Conservation (phyloP, 2,329 filamentous ascomycete species). For the Bipolaris gigantea region DNA sequence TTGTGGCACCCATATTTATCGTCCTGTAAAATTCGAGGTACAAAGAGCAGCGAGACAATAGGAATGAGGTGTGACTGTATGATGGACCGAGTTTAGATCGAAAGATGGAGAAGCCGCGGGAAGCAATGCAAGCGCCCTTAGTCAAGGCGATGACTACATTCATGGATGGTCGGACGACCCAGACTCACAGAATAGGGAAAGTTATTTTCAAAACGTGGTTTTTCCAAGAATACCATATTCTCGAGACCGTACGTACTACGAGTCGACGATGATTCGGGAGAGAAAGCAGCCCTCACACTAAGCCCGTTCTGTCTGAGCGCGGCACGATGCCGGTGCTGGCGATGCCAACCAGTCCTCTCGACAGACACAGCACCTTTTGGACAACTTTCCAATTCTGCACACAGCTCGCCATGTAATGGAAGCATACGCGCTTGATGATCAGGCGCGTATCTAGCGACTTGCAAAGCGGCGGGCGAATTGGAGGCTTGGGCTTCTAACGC, state of each 20-base stretch:
- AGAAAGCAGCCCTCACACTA: background rate
- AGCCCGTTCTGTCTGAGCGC: background rate
- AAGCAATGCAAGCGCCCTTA: slow-evolving; percentile 13
- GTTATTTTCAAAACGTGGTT: background rate
- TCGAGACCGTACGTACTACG: background rate
- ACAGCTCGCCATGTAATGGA: background rate
- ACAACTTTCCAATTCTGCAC: background rate
- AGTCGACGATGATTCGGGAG: background rate
- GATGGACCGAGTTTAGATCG: slow-evolving; percentile 5
- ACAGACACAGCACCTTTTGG: background rate
- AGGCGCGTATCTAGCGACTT: background rate
- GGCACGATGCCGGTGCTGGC: background rate
- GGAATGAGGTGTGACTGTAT: slow-evolving; percentile 5
- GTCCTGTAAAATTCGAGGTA: background rate
- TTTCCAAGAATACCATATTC: background rate
- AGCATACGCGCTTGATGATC: background rate
- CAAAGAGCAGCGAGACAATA: background rate
- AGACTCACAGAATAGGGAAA: background rate
- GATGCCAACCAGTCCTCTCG: too few relatives aligned
- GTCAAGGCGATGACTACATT: slow-evolving; percentile 13
- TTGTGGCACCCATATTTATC: slow-evolving; percentile 21
- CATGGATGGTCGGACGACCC: background rate
- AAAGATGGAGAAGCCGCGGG: slow-evolving; percentile 16
- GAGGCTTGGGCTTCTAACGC: background rate
- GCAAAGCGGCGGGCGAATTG: background rate